These are phyloP conservation scores for Coemansia sp. DNA, from an alignment of 192 early-diverging fungal species.

Conservation along the genomic window DNA sequence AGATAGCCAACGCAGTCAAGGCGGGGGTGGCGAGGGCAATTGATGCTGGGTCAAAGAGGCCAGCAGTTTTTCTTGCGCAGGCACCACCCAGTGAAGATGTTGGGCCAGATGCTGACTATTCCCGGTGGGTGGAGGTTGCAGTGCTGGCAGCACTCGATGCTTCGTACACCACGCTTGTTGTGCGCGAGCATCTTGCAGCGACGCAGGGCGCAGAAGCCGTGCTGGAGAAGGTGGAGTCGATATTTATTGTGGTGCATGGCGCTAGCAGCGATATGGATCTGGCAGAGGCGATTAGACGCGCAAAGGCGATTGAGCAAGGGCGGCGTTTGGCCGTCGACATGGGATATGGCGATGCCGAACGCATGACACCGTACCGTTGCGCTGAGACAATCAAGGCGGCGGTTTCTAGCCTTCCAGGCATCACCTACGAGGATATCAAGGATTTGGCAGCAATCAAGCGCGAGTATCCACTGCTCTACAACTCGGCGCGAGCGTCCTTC, in stretches of 20 bases:
- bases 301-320: conserved; percentile 73
- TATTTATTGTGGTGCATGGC: conserved; percentile 58
- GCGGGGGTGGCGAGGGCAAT: conserved; percentile 66
- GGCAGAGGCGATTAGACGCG: conserved; percentile 50
- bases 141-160: conserved; percentile 72
- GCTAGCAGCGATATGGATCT: conserved; percentile 22
- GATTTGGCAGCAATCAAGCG: conserved; percentile 69
- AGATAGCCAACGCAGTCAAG: conserved; percentile 68
- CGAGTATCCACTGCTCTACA: conserved; percentile 83
- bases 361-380: conserved; percentile 80
- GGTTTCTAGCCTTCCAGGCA: conserved; percentile 57
- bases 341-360: conserved; percentile 80
- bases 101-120: conserved; percentile 60
- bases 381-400: conserved; percentile 66
- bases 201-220: conserved; percentile 47
- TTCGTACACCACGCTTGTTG: conserved; percentile 77
- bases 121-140: conserved; percentile 70
- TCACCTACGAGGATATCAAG: conserved; percentile 65
- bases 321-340: conserved; percentile 76
- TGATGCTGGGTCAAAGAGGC: conserved; percentile 62
- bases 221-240: conserved; percentile 58
- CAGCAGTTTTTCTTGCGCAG: conserved; percentile 64
- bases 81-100: conserved; percentile 36
- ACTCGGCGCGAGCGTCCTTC: conserved; percentile 71
- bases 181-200: conserved; percentile 65